Evolutionary conservation across 768 basidiomycete genomes (phyloP).

Genomic region (Exidia glandulosa): DNA sequence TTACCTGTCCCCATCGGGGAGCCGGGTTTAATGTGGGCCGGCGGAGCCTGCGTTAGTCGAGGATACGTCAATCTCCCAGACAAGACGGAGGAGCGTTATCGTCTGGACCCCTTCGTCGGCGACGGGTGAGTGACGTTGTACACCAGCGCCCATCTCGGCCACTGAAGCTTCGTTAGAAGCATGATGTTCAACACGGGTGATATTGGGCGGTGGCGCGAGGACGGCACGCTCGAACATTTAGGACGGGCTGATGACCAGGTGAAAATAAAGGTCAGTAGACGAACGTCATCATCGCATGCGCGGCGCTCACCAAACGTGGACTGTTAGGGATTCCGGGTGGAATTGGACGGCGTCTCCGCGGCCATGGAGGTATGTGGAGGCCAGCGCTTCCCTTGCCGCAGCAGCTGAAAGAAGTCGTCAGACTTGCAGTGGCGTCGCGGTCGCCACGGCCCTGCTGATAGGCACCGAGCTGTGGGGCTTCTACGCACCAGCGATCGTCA

Average conservation of each 20-base stretch:
- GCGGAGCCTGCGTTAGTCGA: slow-evolving; percentile 43
- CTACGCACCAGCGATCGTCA: slow-evolving; percentile 29
- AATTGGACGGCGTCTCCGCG: slow-evolving; percentile 49
- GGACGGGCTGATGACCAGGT: slow-evolving; percentile 55
- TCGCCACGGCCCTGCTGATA: slow-evolving; percentile 41
- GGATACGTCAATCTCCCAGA: slow-evolving; percentile 48
- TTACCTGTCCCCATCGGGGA: slow-evolving; percentile 23
- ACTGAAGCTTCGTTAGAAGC: no score
- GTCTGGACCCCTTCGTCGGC: slow-evolving; percentile 37
- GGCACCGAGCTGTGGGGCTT: slow-evolving; percentile 47
- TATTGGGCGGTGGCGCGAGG: slow-evolving; percentile 41
- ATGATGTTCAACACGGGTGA: slow-evolving; percentile 59
- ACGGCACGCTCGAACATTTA: slow-evolving; percentile 45
- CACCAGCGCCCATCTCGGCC: no score
- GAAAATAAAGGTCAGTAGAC: slow-evolving; percentile 39
- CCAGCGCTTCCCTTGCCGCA: background rate
- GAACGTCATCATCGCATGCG: background rate
- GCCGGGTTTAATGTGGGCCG: slow-evolving; percentile 47
- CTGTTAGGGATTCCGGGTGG: slow-evolving; percentile 47
- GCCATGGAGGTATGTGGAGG: slow-evolving; percentile 41
- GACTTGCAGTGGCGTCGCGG: slow-evolving; percentile 31
- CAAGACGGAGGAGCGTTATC: slow-evolving; percentile 41
- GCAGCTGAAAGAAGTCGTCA: slow-evolving; percentile 7
- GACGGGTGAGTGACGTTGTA: no score
- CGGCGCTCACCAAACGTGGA: background rate